Evolutionary conservation across 2,329 filamentous ascomycete genomes (phyloP), one percentile per base, ranked within the genome.

Genomic region (Neonectria hederae): DNA sequence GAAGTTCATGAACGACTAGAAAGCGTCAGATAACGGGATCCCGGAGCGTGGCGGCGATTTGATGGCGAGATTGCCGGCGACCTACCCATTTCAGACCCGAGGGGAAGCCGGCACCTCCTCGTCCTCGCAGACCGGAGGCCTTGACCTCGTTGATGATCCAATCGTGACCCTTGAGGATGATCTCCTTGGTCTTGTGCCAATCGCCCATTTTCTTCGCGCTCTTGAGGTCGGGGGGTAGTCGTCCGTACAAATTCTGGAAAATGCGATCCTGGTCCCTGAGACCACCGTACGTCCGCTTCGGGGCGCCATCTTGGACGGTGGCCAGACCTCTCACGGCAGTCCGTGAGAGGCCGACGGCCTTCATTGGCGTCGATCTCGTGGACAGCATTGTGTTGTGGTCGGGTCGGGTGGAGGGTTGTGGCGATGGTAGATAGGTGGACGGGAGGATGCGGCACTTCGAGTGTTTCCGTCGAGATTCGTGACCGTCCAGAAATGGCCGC

Each of bases 131-230:
- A 75, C 96, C 96, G 13, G 96, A 99, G 28, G 94, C 89, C 87
- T 99, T 99, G 83, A 99, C 89, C 83, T 99, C 96, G 72, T 91
- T 91, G 76, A 99, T 98, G 80, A 99, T 97, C 92, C 96, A 99
- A 76, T 99, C 95, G 82, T 99, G 93, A 61, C 96, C 96, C 87
- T 99, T 99, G 73, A 93, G 83, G 64, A 99, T 82, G 63, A 99
- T 99, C 80, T 99, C 96, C 87, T 99, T 99, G 60, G 96, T 99
- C 87, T 97, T 97, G 85, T 99, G 89, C 96, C 96, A 99, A 81
- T 98, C 96, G 74, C 96, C 96, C 87, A 97, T 97, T 84, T 97
- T 97, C 90, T 93, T 94, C 58, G 96, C 94, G 77, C 90, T 93
- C 85, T 96, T 95, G 74, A 99, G 83, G 80, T 97, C 94, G 68